Evolutionary conservation across 2,329 filamentous ascomycete genomes (phyloP), one percentile per base, ranked within the genome.

Genomic region (Nectriaceae sp.): DNA sequence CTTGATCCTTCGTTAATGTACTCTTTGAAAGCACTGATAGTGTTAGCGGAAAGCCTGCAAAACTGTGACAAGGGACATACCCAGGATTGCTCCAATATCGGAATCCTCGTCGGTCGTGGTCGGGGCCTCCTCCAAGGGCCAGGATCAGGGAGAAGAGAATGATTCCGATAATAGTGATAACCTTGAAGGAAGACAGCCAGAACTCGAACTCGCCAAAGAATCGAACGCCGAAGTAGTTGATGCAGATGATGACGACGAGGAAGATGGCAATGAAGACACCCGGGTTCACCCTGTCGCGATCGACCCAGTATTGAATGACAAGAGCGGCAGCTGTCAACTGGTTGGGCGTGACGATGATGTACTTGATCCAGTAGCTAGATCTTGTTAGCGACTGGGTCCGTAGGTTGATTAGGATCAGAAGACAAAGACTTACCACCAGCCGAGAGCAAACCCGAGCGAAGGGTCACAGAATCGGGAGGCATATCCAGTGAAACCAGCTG

Each of bases 271-370:
- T 91, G 72, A 84, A 94, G 11, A 93, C 87, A 42, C 88, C 89
- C 0, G 89, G 85, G 62, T 93, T 92, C 47, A 93, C 76, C 38
- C 70, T 74, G 0, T 87, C 79, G 21, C 80, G 71, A 1, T 75
- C 66, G 11, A 89, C 72, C 90, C 90, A 95, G 61, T 84, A 91
- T 57, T 87, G 83, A 49, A 95, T 87, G 48, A 93, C 87, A 31
- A 95, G 70, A 4, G 88, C 82, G n/a, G 80, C 83, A 21, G 90
- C 90, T 1, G 89, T 94, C 33, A 95, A 74, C 66, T 95, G 89
- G 63, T 94, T 94, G 1, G 90, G 89, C 1, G 88, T 91, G 42
- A 89, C 80, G 61, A 95, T 92, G 65, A 94, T 89, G 67, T 94
- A 94, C 82, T 92, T 80, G 71, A 85, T 80, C 80, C 83, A 89